A percentile compares a stretch with the other conserved stretches of the same genome.
Evolutionary conservation across 805 yeast genomes (phyloP).

Genomic region (Candida gorgasii): DNA sequence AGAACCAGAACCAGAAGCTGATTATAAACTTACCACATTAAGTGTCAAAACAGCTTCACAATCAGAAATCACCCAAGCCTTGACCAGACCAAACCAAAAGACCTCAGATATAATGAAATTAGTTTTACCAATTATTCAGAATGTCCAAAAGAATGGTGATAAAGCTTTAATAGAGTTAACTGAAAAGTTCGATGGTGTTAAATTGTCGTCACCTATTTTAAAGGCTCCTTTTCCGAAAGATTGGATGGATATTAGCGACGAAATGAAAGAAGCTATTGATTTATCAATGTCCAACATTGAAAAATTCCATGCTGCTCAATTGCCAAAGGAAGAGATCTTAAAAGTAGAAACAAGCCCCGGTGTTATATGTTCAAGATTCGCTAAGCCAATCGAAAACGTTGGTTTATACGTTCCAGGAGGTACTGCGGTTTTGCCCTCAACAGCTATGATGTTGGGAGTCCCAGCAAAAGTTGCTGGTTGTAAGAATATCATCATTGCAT

Average conservation of each 20-base stretch:
- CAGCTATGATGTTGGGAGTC: slow-evolving; percentile 97
- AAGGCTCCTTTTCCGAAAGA: slow-evolving; percentile 85
- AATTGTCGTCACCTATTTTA: slow-evolving; percentile 68
- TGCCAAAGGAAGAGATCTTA: slow-evolving; percentile 65
- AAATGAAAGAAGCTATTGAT: slow-evolving; percentile 83
- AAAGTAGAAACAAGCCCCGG: slow-evolving; percentile 93
- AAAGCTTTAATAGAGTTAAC: slow-evolving; percentile 86
- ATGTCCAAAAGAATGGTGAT: slow-evolving; percentile 79
- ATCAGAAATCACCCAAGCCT: slow-evolving; percentile 53
- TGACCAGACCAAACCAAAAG: slow-evolving; percentile 93
- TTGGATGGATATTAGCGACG: slow-evolving; percentile 69
- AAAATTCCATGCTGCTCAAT: slow-evolving; percentile 92
- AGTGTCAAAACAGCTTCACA: slow-evolving; percentile 42
- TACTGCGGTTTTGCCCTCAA: slow-evolving; percentile 96
- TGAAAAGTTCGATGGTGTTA: slow-evolving; percentile 86
- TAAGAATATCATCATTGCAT: slow-evolving; percentile 84
- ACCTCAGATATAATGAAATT: slow-evolving; percentile 90
- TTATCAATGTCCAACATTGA: slow-evolving; percentile 84
- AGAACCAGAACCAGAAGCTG: slow-evolving; percentile 12
- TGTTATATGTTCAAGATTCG: slow-evolving; percentile 89
- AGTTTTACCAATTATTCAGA: slow-evolving; percentile 84
- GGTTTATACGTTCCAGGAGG: slow-evolving; percentile 99
- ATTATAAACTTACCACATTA: slow-evolving; percentile 53
- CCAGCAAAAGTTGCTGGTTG: slow-evolving; percentile 99
- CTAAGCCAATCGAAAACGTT: slow-evolving; percentile 91